A percentile compares a stretch with the other conserved stretches of the same genome.
These are phyloP conservation scores for Komagataella pseudopastoris DNA, from an alignment of 805 yeast species.

Conservation along the genomic window DNA sequence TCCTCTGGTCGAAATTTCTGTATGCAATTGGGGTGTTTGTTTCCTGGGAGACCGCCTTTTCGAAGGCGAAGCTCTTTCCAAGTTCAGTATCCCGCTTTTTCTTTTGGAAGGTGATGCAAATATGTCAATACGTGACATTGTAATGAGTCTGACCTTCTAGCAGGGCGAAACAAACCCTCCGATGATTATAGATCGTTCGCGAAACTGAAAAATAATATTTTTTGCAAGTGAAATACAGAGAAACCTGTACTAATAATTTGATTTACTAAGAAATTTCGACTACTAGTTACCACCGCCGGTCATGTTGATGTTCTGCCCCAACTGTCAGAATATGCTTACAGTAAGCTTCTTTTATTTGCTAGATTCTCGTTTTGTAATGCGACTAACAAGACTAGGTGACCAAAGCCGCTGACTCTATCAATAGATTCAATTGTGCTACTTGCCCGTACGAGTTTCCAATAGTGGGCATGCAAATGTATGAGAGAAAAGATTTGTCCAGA, in stretches of 20 bases:
- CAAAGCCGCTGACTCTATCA: slow-evolving; percentile 37
- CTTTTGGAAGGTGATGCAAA: slow-evolving; percentile 2
- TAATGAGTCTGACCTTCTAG: not conserved
- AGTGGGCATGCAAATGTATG: slow-evolving; percentile 70
- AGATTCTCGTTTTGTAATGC: not conserved
- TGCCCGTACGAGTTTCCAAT: slow-evolving; percentile 95
- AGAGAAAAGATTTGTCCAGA: slow-evolving; percentile 68
- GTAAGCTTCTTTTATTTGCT: slow-evolving; percentile 16
- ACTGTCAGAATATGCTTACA: slow-evolving; percentile 83
- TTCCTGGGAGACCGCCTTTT: not conserved
- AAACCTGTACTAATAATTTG: not conserved
- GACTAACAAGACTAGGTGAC: slow-evolving; percentile 1
- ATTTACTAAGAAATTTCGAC: not conserved
- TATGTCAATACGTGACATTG: not conserved
- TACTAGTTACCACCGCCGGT: not conserved
- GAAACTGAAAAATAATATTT: not conserved
- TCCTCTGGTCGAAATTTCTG: not conserved
- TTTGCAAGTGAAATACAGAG: not conserved
- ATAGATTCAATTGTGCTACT: slow-evolving; percentile 76
- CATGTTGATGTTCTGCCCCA: slow-evolving; percentile 93
- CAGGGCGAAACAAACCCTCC: not conserved
- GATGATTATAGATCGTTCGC: not conserved
- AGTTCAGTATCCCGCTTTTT: not conserved
- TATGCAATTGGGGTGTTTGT: not conserved
- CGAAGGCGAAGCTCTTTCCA: not conserved